A percentile compares a stretch with the other conserved stretches of the same genome.
phyloP scores from a whole-genome alignment of 2,329 filamentous ascomycete genomes.

The Ceratocystis papillata region DNA sequence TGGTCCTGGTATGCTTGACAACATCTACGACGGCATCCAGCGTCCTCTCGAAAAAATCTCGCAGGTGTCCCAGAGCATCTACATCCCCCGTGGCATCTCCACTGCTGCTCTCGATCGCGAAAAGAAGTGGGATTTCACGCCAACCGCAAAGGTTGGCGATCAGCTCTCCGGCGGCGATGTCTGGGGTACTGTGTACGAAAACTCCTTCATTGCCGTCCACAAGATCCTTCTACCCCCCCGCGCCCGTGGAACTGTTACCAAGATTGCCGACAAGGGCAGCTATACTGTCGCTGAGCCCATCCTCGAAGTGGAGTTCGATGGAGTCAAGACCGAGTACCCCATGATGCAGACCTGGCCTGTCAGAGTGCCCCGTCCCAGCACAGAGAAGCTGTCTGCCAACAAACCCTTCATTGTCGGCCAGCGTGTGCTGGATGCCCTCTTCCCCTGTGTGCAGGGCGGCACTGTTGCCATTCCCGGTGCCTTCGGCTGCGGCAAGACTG shows the following conservation, averaged over 20 bases:
- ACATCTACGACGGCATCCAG: conserved; percentile 99
- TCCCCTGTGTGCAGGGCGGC: conserved; percentile 91
- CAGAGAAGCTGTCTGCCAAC: conserved; percentile 81
- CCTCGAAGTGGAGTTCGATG: conserved; percentile 92
- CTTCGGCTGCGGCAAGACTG: conserved; percentile 98
- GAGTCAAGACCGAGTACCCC: conserved; percentile 81
- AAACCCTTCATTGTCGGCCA: conserved; percentile 93
- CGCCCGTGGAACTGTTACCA: conserved; percentile 82
- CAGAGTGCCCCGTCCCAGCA: conserved; percentile 83
- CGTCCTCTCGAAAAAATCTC: conserved; percentile 81
- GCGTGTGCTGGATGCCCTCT: conserved; percentile 89
- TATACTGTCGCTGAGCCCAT: conserved; percentile 94
- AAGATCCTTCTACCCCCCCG: conserved; percentile 86
- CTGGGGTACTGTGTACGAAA: conserved; percentile 90
- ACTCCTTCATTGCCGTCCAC: conserved; percentile 87
- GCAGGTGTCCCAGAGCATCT: conserved; percentile 71
- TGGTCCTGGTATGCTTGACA: conserved; percentile 92
- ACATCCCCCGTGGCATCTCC: conserved; percentile 89
- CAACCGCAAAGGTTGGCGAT: conserved; percentile 84
- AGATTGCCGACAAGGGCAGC: conserved; percentile 76
- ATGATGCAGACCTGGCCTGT: conserved; percentile 99
- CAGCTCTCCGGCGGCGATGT: conserved; percentile 94
- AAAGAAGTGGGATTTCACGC: conserved; percentile 95
- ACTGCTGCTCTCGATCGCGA: conserved; percentile 77
- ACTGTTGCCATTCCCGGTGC: conserved; percentile 97